phyloP scores from a whole-genome alignment of 2,329 filamentous ascomycete genomes.

The Claviceps sp. region DNA sequence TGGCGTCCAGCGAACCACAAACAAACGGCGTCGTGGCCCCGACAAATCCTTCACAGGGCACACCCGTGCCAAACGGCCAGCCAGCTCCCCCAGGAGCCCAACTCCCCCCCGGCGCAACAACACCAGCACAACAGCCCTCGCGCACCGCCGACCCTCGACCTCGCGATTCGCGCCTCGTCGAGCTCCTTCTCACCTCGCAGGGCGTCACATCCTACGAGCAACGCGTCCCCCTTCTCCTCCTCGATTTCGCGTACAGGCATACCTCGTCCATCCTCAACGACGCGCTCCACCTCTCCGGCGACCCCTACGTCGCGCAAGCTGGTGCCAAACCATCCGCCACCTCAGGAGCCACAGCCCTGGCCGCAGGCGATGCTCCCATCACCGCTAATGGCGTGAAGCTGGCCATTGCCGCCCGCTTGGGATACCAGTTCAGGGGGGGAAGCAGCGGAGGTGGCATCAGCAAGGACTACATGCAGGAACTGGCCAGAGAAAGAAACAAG shows the following conservation, averaged over 20 bases:
- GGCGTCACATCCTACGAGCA: conserved; percentile 70
- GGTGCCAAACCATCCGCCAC: conserved; percentile 37
- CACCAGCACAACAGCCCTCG: conserved; percentile 17
- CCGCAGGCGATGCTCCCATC: conserved; percentile 42
- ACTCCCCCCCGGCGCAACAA: conserved; percentile 6
- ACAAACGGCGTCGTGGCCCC: conserved; percentile 39
- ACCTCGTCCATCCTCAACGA: conserved; percentile 59
- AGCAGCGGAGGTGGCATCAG: conserved; percentile 39
- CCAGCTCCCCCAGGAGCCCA: conserved; percentile 8
- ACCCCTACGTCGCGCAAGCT: conserved; percentile 51
- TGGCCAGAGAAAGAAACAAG: conserved; percentile 59
- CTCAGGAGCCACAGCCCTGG: conserved; percentile 33
- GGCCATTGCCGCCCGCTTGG: conserved; percentile 55
- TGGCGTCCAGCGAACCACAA: conserved; percentile 30
- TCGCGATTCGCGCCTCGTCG: conserved; percentile 66
- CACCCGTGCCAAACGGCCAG: conserved; percentile 23
- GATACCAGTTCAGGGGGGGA: conserved; percentile 53
- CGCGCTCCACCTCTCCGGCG: conserved; percentile 53
- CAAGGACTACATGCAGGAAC: conserved; percentile 66
- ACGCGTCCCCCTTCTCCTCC: conserved; percentile 67
- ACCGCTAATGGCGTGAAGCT: conserved; percentile 54
- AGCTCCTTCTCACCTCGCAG: conserved; percentile 65
- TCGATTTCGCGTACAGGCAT: conserved; percentile 80
- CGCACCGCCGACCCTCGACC: conserved; percentile 42
- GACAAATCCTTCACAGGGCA: conserved; percentile 16